These are phyloP conservation scores for Suillus decipiens DNA, from an alignment of 768 basidiomycete species.

Conservation along the genomic window DNA sequence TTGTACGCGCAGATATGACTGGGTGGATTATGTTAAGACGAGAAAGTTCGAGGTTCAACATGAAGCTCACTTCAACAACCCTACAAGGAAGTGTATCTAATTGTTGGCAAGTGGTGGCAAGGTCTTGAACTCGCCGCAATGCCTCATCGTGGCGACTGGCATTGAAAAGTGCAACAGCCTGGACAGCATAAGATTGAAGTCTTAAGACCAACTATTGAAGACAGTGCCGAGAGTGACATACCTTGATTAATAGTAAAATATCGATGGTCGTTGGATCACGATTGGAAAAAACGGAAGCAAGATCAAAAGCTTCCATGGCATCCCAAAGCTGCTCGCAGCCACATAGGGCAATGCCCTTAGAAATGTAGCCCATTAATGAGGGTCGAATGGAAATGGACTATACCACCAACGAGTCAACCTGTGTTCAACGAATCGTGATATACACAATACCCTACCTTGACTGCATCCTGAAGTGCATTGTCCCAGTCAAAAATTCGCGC, in stretches of 20 bases:
- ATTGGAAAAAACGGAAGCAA: not conserved
- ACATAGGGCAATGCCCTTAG: not conserved
- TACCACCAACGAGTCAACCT: not conserved
- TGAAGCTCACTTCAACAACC: not conserved
- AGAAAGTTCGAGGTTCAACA: not conserved
- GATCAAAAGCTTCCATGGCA: not conserved
- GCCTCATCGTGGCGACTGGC: not conserved
- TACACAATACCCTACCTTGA: not conserved
- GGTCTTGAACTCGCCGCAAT: not conserved
- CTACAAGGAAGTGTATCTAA: not conserved
- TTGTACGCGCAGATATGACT: not conserved
- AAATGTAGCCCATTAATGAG: not conserved
- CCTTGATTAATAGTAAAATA: not conserved
- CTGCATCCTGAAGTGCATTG: not conserved
- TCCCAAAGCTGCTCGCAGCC: not conserved
- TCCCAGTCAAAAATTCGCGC: not conserved
- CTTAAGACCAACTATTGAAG: not conserved
- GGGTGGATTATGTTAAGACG: not conserved
- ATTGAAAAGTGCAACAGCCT: slow-evolving; percentile 1
- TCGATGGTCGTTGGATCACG: not conserved
- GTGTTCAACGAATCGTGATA: not conserved
- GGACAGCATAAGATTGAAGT: not conserved
- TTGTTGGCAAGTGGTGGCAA: not conserved
- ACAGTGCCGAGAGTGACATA: not conserved
- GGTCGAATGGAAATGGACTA: not conserved